Percentiles rank a stretch among this genome's conserved stretches.
These are phyloP conservation scores for Aspergillus floridensis DNA, from an alignment of 2,329 filamentous ascomycete species.

Conservation along the genomic window DNA sequence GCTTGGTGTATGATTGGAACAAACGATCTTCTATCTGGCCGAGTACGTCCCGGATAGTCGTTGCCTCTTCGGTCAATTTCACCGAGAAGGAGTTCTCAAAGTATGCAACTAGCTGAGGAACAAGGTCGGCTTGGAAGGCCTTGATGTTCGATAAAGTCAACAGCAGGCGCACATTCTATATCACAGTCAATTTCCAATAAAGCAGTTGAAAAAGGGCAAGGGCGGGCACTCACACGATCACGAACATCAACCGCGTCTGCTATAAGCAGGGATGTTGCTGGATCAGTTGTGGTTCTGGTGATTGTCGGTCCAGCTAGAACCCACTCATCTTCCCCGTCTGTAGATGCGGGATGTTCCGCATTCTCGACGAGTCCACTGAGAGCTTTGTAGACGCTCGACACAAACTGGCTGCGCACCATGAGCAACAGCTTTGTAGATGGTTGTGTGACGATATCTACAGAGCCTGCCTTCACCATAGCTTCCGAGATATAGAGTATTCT, in stretches of 20 bases:
- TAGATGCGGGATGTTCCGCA: slow-evolving; percentile 71
- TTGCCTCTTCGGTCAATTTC: slow-evolving; percentile 88
- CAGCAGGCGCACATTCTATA: slow-evolving; percentile 84
- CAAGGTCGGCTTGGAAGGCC: slow-evolving; percentile 73
- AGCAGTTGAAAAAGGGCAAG: not conserved
- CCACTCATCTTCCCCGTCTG: slow-evolving; percentile 55
- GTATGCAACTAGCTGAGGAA: slow-evolving; percentile 83
- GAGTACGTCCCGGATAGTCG: slow-evolving; percentile 86
- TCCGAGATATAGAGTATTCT: slow-evolving; percentile 93
- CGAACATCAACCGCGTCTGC: slow-evolving; percentile 53
- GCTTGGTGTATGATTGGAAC: slow-evolving; percentile 87
- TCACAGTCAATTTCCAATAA: slow-evolving; percentile 5
- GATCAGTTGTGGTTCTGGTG: slow-evolving; percentile 30
- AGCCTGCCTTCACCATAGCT: slow-evolving; percentile 70
- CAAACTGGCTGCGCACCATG: slow-evolving; percentile 88
- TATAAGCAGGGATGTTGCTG: slow-evolving; percentile 42
- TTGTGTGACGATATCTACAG: slow-evolving; percentile 75
- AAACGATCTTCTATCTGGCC: slow-evolving; percentile 85
- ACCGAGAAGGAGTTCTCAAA: slow-evolving; percentile 95
- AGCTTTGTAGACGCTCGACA: slow-evolving; percentile 89
- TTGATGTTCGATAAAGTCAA: slow-evolving; percentile 91
- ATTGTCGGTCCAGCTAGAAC: slow-evolving; percentile 46
- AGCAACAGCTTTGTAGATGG: slow-evolving; percentile 84
- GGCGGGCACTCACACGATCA: slow-evolving; percentile 47
- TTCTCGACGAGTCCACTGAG: slow-evolving; percentile 96